Evolutionary conservation across 2,329 filamentous ascomycete species (phyloP).

Genomic region (Calonectria pseudoreteaudii): DNA sequence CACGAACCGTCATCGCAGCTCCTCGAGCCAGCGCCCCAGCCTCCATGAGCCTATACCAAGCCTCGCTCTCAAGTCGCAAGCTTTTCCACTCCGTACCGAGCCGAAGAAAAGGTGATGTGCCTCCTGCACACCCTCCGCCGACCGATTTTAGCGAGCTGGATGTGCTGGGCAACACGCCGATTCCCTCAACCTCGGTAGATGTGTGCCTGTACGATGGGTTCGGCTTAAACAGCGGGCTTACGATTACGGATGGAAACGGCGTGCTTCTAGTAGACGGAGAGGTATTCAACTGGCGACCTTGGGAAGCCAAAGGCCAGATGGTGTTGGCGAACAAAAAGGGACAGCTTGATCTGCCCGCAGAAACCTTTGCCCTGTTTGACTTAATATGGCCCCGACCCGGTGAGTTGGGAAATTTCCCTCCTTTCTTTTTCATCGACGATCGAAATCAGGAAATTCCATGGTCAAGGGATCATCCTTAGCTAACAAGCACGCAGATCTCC

Average conservation of each 20-base stretch:
- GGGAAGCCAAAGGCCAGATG: conserved; percentile 64
- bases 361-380: conserved; percentile 80
- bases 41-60: not conserved
- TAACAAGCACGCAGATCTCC: conserved; percentile 70
- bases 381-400: conserved; percentile 90
- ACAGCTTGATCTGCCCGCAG: conserved; percentile 80
- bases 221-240: conserved; percentile 83
- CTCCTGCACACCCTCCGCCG: conserved; percentile 50
- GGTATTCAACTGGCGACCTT: conserved; percentile 90
- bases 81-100: conserved; percentile 37
- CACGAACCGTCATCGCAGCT: conserved; percentile 28
- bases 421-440: not conserved
- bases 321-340: conserved; percentile 79
- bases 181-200: conserved; percentile 86
- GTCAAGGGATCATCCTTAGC: not conserved
- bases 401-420: conserved; percentile 54
- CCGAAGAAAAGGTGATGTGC: conserved; percentile 32
- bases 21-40: conserved; percentile 20
- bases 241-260: conserved; percentile 76
- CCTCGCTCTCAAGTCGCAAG: conserved; percentile 14
- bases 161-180: conserved; percentile 79
- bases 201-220: conserved; percentile 87
- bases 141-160: conserved; percentile 81
- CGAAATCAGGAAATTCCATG: not conserved
- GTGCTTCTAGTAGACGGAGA: conserved; percentile 87